These are phyloP conservation scores for Hypocreales sp. DNA, from an alignment of 2,329 filamentous ascomycete species.

Conservation along the genomic window DNA sequence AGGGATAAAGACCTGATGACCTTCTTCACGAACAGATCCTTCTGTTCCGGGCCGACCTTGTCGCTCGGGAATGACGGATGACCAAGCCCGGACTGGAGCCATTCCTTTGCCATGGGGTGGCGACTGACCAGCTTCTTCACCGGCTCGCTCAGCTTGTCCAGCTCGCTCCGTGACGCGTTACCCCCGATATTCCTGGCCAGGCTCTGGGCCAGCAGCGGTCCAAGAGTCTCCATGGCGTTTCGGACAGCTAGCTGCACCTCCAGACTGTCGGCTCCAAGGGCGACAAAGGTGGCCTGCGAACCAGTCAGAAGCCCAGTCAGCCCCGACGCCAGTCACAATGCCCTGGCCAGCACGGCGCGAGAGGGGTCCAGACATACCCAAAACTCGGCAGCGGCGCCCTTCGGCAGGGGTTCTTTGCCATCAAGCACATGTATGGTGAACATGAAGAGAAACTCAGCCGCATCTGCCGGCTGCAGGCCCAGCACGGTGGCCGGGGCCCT, in stretches of 20 bases:
- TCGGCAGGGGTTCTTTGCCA: conserved; percentile 59
- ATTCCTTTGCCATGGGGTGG: conserved; percentile 38
- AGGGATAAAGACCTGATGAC: conserved; percentile 34
- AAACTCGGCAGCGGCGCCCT: conserved; percentile 57
- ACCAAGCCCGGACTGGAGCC: conserved; percentile 46
- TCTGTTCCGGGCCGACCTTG: conserved; percentile 44
- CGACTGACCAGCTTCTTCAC: conserved; percentile 50
- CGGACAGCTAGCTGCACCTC: conserved; percentile 27
- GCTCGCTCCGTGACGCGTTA: conserved; percentile 52
- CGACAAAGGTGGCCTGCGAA: conserved; percentile 34
- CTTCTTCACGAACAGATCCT: conserved; percentile 49
- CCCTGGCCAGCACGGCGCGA: too few species aligned
- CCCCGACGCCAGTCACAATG: too few species aligned
- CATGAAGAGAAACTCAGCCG: conserved; percentile 51
- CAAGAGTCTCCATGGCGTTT: conserved; percentile 40
- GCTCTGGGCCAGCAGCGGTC: conserved; percentile 41
- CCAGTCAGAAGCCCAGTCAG: background rate
- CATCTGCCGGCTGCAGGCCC: conserved; percentile 34
- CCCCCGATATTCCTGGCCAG: conserved; percentile 53
- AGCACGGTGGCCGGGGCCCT: conserved; percentile 48
- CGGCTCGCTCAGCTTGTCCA: conserved; percentile 56
- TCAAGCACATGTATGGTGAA: conserved; percentile 58
- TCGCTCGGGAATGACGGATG: conserved; percentile 40
- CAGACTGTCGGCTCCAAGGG: conserved; percentile 25
- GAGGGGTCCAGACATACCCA: conserved; percentile 59